Conservation (phyloP, 306 rosid genomes). For the Prunus armeniaca region DNA sequence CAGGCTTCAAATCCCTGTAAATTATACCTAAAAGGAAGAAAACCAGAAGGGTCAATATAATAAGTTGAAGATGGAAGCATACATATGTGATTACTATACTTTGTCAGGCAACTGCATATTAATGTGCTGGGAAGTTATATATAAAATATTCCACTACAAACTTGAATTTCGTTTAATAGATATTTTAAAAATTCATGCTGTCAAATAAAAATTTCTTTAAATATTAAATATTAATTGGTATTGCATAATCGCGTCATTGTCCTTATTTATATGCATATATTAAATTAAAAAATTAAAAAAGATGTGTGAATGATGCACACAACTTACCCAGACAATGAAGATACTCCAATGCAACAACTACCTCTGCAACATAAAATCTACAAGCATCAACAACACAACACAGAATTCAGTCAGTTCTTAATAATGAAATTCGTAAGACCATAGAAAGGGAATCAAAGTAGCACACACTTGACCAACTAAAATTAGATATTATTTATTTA, state of each 20-base stretch:
- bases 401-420: neutral
- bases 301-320: neutral
- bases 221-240: too few species aligned
- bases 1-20: constrained; percentile 95
- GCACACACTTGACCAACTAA: too few species aligned
- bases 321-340: constrained; percentile 91
- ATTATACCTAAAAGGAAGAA: constrained; percentile 63
- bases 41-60: constrained; percentile 3
- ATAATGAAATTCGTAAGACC: neutral
- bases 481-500: neutral
- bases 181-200: too few species aligned
- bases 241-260: too few species aligned
- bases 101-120: too few species aligned
- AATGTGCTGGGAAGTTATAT: too few species aligned
- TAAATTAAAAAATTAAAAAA: too few species aligned
- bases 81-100: too few species aligned
- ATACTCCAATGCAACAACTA: constrained; percentile 87
- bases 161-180: too few species aligned
- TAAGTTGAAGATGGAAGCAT: neutral
- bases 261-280: too few species aligned
- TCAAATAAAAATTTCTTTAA: too few species aligned
- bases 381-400: constrained; percentile 12
- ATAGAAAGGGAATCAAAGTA: neutral
- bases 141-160: too few species aligned
- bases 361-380: constrained; percentile 92